These are phyloP conservation scores for Boletellus emodensis DNA, from an alignment of 768 basidiomycete species.

Conservation along the genomic window DNA sequence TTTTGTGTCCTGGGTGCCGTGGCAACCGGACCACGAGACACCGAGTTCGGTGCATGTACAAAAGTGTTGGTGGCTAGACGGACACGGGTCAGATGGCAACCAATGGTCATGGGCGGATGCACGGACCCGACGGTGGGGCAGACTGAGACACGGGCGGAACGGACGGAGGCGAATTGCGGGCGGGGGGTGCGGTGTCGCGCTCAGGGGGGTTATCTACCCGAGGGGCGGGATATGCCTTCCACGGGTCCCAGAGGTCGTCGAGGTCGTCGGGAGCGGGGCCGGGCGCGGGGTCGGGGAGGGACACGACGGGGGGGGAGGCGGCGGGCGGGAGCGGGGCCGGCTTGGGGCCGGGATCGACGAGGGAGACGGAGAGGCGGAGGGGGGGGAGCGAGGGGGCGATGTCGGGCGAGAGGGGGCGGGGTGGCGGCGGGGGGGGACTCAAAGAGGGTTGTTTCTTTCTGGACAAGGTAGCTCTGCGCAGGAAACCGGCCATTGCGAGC, in stretches of 20 bases:
- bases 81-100: conserved; percentile 1
- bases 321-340: conserved; percentile 11
- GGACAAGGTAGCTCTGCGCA: conserved; percentile 41
- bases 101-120: neutral
- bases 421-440: neutral
- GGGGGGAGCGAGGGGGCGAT: conserved; percentile 36
- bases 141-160: neutral
- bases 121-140: conserved; percentile 15
- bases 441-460: conserved; percentile 1
- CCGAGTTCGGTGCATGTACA: conserved; percentile 2
- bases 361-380: conserved; percentile 38
- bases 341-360: conserved; percentile 17
- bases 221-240: conserved; percentile 7
- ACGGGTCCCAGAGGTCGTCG: conserved; percentile 24
- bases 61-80: conserved; percentile 6
- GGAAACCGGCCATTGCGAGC: conserved; percentile 47
- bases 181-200: no score
- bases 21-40: conserved; percentile 16
- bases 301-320: conserved; percentile 12
- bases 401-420: conserved; percentile 2
- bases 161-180: no score
- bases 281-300: conserved; percentile 8
- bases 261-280: neutral
- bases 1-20: conserved; percentile 12
- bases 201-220: no score